Evolutionary conservation across 192 early-diverging fungal species (phyloP), one percentile per base, ranked within the genome.

Genomic region (Backusella parvicylindrica): DNA sequence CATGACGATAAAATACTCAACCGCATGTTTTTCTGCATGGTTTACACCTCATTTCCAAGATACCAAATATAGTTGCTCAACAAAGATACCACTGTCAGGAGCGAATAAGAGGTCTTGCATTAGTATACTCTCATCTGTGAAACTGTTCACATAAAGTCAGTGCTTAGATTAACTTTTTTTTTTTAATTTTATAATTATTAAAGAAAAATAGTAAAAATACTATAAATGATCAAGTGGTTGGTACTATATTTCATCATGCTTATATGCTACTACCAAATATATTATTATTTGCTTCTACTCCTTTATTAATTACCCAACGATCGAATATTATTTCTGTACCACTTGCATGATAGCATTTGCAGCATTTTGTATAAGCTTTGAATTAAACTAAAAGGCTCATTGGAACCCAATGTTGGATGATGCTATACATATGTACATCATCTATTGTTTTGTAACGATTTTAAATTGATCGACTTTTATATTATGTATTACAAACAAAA

Each of bases 401-500:
- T 12, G 26, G 13, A n/a, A n/a, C 26, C 8, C 53, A 28, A 60
- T 60, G 23, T 60, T 28, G 13, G 3, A 60, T 60, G 53, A 9
- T 28, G 13, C 23, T 12, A 56, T 60, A 60, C 23, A 26, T n/a
- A n/a, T 60, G 53, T 60, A 28, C 53, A 60, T 26, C 9, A 60
- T 60, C 12, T 60, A 60, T 60, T 60, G 26, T 60, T 60, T 60
- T 60, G 53, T 60, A 28, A 13, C 26, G 23, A n/a, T 60, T 28
- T 28, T 12, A 28, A 60, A 23, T 28, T 60, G 53, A 60, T 60
- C 53, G 53, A 60, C 53, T 60, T 12, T n/a, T 60, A 26, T 60
- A 60, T 28, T n/a, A 60, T 60, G 53, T 60, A 60, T 60, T 60
- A 60, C 53, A 60, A 60, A 60, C 53, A 60, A 60, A 60, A 60